These are phyloP conservation scores for Chrysosporium keratinophilum DNA, from an alignment of 2,329 filamentous ascomycete species.

Conservation along the genomic window DNA sequence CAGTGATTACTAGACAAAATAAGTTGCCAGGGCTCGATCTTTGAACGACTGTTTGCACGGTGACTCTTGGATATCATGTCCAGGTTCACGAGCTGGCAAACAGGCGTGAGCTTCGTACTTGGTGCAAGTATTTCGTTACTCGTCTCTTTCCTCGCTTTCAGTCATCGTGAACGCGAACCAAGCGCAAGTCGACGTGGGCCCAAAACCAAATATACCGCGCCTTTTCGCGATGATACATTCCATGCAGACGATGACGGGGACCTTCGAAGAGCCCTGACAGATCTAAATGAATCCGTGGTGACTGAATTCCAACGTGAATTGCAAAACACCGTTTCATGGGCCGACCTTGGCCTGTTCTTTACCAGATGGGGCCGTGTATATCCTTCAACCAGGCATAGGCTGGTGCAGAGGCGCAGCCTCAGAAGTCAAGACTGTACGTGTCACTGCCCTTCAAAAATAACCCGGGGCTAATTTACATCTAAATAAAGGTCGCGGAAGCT, in stretches of 20 bases:
- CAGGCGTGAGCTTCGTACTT: constrained; percentile 5
- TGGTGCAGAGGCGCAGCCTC: constrained; percentile 8
- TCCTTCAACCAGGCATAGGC: background rate
- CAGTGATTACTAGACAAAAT: too few species aligned
- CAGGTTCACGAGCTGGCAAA: constrained; percentile 1
- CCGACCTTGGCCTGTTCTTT: constrained; percentile 7
- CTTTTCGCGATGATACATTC: background rate
- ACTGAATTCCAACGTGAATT: constrained; percentile 4
- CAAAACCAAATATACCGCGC: background rate
- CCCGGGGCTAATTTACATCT: background rate
- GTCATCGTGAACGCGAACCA: background rate
- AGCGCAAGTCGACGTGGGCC: background rate
- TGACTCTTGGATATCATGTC: too few species aligned
- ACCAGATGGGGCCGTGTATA: constrained; percentile 9
- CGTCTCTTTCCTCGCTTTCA: background rate
- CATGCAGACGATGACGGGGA: constrained; percentile 12
- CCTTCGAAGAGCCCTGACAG: constrained; percentile 4
- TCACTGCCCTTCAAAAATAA: background rate
- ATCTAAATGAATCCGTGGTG: constrained; percentile 11
- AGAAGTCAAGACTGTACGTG: constrained; percentile 13
- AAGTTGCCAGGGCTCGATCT: too few species aligned
- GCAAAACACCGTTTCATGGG: constrained; percentile 1
- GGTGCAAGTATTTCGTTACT: constrained; percentile 9
- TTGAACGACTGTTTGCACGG: too few species aligned
- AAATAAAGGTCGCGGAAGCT: constrained; percentile 4